Percentiles rank a stretch among this genome's conserved stretches.
These are phyloP conservation scores for Aureobasidium melanogenum DNA, from an alignment of 2,329 filamentous ascomycete species.

Conservation along the genomic window DNA sequence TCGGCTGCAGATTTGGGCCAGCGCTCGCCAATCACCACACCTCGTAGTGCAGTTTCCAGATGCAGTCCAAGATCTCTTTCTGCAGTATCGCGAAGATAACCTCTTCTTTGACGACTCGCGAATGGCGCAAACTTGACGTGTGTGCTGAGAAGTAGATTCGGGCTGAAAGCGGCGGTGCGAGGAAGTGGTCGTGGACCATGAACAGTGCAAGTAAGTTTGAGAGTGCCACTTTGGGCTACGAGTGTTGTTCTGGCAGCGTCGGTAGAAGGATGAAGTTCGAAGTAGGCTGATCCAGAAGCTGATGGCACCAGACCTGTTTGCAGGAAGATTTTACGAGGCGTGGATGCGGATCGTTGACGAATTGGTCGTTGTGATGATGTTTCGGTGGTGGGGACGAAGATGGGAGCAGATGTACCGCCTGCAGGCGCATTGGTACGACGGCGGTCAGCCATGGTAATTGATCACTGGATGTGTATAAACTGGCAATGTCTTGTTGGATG, in stretches of 20 bases:
- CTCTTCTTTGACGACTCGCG: slow-evolving; percentile 70
- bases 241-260: slow-evolving; percentile 28
- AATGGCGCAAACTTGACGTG: slow-evolving; percentile 97
- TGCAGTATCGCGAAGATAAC: slow-evolving; percentile 74
- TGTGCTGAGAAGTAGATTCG: slow-evolving; percentile 82
- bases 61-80: slow-evolving; percentile 88
- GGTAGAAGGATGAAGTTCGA: slow-evolving; percentile 50
- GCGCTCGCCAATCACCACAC: slow-evolving; percentile 81
- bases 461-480: slow-evolving; percentile 10
- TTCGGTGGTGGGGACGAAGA: slow-evolving; percentile 51
- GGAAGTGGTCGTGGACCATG: slow-evolving; percentile 89
- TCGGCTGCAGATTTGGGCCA: slow-evolving; percentile 99
- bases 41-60: slow-evolving; percentile 80
- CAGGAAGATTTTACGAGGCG: slow-evolving; percentile 79
- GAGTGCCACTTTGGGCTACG: slow-evolving; percentile 51
- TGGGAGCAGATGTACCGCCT: slow-evolving; percentile 64
- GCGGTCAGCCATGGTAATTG: slow-evolving; percentile 62
- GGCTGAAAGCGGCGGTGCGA: slow-evolving; percentile 81
- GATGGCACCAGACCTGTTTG: slow-evolving; percentile 89
- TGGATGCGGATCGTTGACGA: slow-evolving; percentile 55
- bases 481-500: neutral
- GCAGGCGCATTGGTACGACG: slow-evolving; percentile 83
- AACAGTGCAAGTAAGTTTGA: slow-evolving; percentile 89
- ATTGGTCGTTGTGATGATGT: slow-evolving; percentile 39
- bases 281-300: slow-evolving; percentile 85